These are phyloP conservation scores for Saccharum officinarum DNA, from an alignment of 176 grass and related monocot genomes.

Conservation along the genomic window DNA sequence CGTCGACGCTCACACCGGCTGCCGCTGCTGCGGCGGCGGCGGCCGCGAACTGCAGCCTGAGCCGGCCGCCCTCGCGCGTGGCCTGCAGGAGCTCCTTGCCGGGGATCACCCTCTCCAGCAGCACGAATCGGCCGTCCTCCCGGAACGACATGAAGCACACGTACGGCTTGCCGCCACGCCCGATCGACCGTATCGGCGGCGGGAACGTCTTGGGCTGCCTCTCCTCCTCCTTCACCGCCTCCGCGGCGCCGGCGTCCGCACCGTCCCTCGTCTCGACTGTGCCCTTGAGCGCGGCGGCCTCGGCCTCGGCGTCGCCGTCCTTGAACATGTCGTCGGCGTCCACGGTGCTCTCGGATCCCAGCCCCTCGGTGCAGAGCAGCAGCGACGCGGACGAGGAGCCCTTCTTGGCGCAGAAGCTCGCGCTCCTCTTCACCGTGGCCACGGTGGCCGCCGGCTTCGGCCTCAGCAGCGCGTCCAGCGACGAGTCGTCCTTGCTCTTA, in stretches of 20 bases:
- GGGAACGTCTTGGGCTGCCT: constrained; percentile 40
- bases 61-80: constrained; percentile 60
- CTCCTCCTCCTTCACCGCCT: background rate
- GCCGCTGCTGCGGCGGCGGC: constrained; percentile 11
- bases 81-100: constrained; percentile 65
- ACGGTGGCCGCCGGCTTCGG: constrained; percentile 17
- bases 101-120: constrained; percentile 67
- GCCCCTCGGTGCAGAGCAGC: constrained; percentile 82
- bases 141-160: constrained; percentile 65
- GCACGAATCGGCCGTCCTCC: constrained; percentile 63
- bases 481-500: constrained; percentile 52
- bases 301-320: constrained; percentile 36
- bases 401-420: constrained; percentile 65
- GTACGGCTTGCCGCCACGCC: constrained; percentile 56
- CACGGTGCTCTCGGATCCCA: constrained; percentile 78
- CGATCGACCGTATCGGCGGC: constrained; percentile 72
- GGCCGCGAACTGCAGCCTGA: constrained; percentile 60
- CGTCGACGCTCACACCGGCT: background rate
- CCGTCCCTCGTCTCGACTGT: background rate
- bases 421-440: constrained; percentile 35
- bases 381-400: constrained; percentile 37
- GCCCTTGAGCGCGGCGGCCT: background rate
- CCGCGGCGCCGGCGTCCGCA: background rate
- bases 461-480: constrained; percentile 47
- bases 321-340: constrained; percentile 67